Percentiles rank a stretch among this genome's conserved stretches.
These are phyloP conservation scores for Kwoniella mangroviensis DNA, from an alignment of 768 basidiomycete species.

Conservation along the genomic window DNA sequence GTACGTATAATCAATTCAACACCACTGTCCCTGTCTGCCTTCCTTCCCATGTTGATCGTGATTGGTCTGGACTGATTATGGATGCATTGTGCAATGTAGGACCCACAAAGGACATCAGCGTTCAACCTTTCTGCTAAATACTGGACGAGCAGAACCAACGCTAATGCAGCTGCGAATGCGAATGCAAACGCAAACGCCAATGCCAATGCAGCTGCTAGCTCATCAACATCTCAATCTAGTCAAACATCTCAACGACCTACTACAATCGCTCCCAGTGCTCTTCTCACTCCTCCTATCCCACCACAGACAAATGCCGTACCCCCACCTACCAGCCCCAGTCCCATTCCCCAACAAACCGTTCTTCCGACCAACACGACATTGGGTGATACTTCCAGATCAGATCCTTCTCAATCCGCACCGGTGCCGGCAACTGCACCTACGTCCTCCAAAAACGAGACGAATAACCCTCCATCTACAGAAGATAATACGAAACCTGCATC, in stretches of 20 bases:
- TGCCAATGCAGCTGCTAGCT: not conserved
- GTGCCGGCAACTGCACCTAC: too few relatives aligned
- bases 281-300: constrained; percentile 9
- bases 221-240: constrained; percentile 10
- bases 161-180: constrained; percentile 1
- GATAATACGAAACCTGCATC: too few relatives aligned
- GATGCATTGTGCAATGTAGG: constrained; percentile 2
- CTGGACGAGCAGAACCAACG: constrained; percentile 12
- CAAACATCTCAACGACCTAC: constrained; percentile 4
- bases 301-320: not conserved
- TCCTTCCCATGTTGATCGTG: not conserved
- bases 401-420: too few relatives aligned
- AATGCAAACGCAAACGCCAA: not conserved
- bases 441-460: too few relatives aligned
- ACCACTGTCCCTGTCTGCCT: too few relatives aligned
- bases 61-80: not conserved
- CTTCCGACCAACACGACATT: too few relatives aligned
- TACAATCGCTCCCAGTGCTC: constrained; percentile 6
- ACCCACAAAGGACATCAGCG: constrained; percentile 3
- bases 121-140: constrained; percentile 21
- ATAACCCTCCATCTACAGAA: too few relatives aligned
- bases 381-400: too few relatives aligned
- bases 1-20: not conserved
- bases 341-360: not conserved
- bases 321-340: not conserved